These are phyloP conservation scores for Quambalaria eucalypti DNA, from an alignment of 1,284 basidiomycete species.

Conservation along the genomic window DNA sequence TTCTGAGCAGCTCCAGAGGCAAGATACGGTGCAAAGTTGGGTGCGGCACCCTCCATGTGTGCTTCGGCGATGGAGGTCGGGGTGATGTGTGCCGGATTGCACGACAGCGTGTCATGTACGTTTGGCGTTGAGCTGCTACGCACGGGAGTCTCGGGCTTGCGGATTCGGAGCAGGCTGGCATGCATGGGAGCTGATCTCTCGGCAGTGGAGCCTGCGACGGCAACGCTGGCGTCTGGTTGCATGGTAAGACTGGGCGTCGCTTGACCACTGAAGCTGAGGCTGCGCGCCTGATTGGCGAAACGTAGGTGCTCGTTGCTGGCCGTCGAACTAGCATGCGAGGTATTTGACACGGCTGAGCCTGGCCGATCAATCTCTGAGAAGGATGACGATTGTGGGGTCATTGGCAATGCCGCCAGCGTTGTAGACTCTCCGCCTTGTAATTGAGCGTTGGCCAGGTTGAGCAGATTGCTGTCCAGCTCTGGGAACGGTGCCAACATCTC, in stretches of 20 bases:
- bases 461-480: not conserved
- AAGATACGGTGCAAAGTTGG: not conserved
- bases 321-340: no score
- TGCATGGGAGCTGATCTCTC: not conserved
- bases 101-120: not conserved
- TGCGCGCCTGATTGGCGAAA: not conserved
- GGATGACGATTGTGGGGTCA: no score
- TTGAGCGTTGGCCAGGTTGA: not conserved
- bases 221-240: not conserved
- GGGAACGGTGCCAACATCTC: no score
- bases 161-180: not conserved
- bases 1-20: not conserved
- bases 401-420: no score
- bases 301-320: conserved; percentile 5
- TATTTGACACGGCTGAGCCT: conserved; percentile 4
- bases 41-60: not conserved
- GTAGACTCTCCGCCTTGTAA: no score
- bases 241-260: not conserved
- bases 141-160: not conserved
- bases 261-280: not conserved
- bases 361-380: no score
- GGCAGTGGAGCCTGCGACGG: not conserved
- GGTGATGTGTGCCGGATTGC: conserved; percentile 5
- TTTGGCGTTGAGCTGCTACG: not conserved
- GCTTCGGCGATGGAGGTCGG: not conserved